Evolutionary conservation across 163 green algal species (phyloP).

Genomic region (Chlorella variabilis): DNA sequence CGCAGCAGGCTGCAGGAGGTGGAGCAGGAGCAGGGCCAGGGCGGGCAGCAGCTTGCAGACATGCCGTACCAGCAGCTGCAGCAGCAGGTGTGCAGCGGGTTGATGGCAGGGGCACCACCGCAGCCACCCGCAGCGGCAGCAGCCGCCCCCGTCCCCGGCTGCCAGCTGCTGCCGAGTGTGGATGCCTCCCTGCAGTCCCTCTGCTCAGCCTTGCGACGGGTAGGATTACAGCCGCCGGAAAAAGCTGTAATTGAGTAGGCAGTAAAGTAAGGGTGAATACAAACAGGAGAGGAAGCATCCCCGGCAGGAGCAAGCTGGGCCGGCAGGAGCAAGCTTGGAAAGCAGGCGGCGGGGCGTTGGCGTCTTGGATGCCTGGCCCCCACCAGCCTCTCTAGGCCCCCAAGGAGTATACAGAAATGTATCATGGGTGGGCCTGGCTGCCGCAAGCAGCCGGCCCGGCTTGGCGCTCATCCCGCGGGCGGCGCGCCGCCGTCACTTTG

Average conservation of each 20-base stretch:
- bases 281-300: background rate
- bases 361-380: too few species aligned
- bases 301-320: background rate
- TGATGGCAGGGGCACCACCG: slow-evolving; percentile 7
- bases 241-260: slow-evolving; percentile 1
- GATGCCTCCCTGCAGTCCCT: background rate
- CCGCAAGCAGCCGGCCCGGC: too few species aligned
- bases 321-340: background rate
- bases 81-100: background rate
- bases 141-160: too few species aligned
- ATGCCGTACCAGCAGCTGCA: slow-evolving; percentile 34
- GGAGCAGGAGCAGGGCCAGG: slow-evolving; percentile 9
- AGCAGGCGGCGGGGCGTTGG: too few species aligned
- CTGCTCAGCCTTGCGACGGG: background rate
- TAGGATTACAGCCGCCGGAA: slow-evolving; percentile 21
- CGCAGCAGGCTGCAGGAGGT: background rate
- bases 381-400: too few species aligned
- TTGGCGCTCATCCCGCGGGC: too few species aligned
- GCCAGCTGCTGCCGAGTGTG: background rate
- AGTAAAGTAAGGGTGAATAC: background rate
- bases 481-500: too few species aligned
- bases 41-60: slow-evolving; percentile 6
- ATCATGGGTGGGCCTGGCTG: too few species aligned
- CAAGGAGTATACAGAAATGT: too few species aligned
- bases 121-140: background rate